Percentiles rank a stretch among this genome's conserved stretches.
Evolutionary conservation across 1,139 yeast species (phyloP).

Genomic region (Taphrina confusa): DNA sequence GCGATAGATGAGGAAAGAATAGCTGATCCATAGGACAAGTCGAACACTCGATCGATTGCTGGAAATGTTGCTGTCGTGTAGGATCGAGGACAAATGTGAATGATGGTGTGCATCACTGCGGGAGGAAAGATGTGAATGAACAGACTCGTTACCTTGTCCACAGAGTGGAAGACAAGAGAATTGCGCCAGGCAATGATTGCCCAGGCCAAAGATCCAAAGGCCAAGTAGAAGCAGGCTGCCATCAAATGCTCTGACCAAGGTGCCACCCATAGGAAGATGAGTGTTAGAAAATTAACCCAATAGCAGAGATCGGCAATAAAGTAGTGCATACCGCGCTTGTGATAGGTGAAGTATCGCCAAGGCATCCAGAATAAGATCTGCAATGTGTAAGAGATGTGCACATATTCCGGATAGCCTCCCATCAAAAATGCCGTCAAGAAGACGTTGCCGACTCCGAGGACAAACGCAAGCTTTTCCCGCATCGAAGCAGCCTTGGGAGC

Average conservation of each 20-base stretch:
- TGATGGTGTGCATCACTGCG: slow-evolving; percentile 79
- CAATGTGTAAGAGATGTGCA: slow-evolving; percentile 73
- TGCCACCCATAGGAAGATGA: slow-evolving; percentile 76
- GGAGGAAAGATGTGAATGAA: slow-evolving; percentile 93
- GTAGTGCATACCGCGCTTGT: slow-evolving; percentile 76
- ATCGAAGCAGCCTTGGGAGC: slow-evolving; percentile 50
- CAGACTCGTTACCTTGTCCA: slow-evolving; percentile 62
- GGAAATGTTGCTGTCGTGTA: slow-evolving; percentile 66
- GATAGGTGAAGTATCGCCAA: slow-evolving; percentile 77
- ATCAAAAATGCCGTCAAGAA: slow-evolving; percentile 73
- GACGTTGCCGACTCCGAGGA: slow-evolving; percentile 67
- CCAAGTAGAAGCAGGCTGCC: slow-evolving; percentile 30
- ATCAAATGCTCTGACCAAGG: slow-evolving; percentile 56
- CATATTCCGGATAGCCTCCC: slow-evolving; percentile 73
- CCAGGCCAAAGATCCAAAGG: slow-evolving; percentile 69
- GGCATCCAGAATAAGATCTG: slow-evolving; percentile 72
- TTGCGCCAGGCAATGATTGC: slow-evolving; percentile 97
- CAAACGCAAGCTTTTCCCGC: slow-evolving; percentile 80
- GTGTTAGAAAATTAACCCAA: slow-evolving; percentile 72
- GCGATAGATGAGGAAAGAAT: slow-evolving; percentile 77
- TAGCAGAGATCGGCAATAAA: slow-evolving; percentile 92
- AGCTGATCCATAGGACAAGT: slow-evolving; percentile 73
- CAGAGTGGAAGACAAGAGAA: slow-evolving; percentile 84
- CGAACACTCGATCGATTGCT: slow-evolving; percentile 67
- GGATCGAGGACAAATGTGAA: slow-evolving; percentile 64